A percentile compares a stretch with the other conserved stretches of the same genome.
Evolutionary conservation across 805 yeast species (phyloP).

Genomic region (Suhomyces emberorum): DNA sequence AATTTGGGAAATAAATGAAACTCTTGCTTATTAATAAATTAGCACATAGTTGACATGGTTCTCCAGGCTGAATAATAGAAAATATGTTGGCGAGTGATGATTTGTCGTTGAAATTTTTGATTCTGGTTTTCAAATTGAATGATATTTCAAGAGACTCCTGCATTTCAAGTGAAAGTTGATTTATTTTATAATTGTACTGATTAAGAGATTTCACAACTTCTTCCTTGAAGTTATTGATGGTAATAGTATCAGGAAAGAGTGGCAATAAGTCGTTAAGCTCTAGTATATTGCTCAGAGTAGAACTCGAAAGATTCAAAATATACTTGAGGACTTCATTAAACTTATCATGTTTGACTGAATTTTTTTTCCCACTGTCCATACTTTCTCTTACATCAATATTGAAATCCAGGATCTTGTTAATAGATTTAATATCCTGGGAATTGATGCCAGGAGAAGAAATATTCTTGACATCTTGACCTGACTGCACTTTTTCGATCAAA

Average conservation of each 20-base stretch:
- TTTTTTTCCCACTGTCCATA: conserved; percentile 19
- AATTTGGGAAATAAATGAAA: conserved; percentile 76
- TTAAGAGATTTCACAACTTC: conserved; percentile 81
- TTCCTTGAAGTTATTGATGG: conserved; percentile 78
- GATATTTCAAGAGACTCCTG: conserved; percentile 63
- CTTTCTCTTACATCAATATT: conserved; percentile 6
- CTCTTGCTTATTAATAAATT: conserved; percentile 66
- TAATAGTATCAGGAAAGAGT: conserved; percentile 76
- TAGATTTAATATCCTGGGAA: conserved; percentile 1
- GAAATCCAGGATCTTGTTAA: conserved; percentile 6
- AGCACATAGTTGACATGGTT: conserved; percentile 72
- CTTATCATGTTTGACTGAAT: conserved; percentile 16
- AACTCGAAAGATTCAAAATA: conserved; percentile 28
- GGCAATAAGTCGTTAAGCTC: conserved; percentile 81
- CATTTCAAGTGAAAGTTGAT: conserved; percentile 69
- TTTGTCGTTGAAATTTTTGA: conserved; percentile 40
- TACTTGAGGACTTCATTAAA: conserved; percentile 29
- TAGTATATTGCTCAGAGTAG: conserved; percentile 32
- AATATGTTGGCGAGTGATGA: conserved; percentile 42
- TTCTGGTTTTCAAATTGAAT: conserved; percentile 55
- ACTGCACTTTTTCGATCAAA: conserved; percentile 35
- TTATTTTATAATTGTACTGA: conserved; percentile 63
- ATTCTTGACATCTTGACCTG: conserved; percentile 6
- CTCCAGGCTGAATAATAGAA: conserved; percentile 76
- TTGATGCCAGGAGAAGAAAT: background rate